Percentiles rank a stretch among this genome's conserved stretches.
Conservation (phyloP, 495 filamentous ascomycete genomes). For the Bombardia bombarda region DNA sequence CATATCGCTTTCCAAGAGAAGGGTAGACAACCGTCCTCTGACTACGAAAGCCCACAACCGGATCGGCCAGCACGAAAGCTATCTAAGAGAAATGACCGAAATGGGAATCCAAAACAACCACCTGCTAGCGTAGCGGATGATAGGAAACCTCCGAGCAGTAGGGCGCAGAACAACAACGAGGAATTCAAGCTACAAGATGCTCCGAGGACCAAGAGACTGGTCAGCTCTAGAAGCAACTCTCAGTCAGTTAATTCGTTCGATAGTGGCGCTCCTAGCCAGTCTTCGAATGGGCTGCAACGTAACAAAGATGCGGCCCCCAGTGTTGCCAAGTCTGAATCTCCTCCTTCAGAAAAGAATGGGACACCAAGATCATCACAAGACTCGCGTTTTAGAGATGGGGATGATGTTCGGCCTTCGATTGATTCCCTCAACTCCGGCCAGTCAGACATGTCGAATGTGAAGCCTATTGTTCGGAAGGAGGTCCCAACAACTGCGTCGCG, state of each 20-base stretch:
- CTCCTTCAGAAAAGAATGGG: slow-evolving; percentile 29
- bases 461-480: slow-evolving; percentile 42
- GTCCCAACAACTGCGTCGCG: slow-evolving; percentile 27
- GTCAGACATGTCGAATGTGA: slow-evolving; percentile 20
- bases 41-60: slow-evolving; percentile 38
- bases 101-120: slow-evolving; percentile 33
- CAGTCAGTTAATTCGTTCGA: slow-evolving; percentile 35
- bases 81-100: slow-evolving; percentile 34
- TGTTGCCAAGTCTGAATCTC: slow-evolving; percentile 18
- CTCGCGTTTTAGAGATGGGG: slow-evolving; percentile 37
- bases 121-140: slow-evolving; percentile 34
- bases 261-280: slow-evolving; percentile 19
- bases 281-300: slow-evolving; percentile 16
- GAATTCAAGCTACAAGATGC: slow-evolving; percentile 72
- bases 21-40: slow-evolving; percentile 52
- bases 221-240: slow-evolving; percentile 56
- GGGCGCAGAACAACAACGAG: slow-evolving; percentile 27
- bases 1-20: slow-evolving; percentile 93
- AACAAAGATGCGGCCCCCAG: slow-evolving; percentile 22
- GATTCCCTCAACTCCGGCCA: slow-evolving; percentile 24
- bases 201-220: slow-evolving; percentile 56
- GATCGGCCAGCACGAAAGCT: slow-evolving; percentile 34
- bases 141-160: slow-evolving; percentile 25
- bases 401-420: slow-evolving; percentile 31
- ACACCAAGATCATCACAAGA: slow-evolving; percentile 45